These are phyloP conservation scores for Hemileccinum rubropunctum DNA, from an alignment of 768 basidiomycete species.

Conservation along the genomic window DNA sequence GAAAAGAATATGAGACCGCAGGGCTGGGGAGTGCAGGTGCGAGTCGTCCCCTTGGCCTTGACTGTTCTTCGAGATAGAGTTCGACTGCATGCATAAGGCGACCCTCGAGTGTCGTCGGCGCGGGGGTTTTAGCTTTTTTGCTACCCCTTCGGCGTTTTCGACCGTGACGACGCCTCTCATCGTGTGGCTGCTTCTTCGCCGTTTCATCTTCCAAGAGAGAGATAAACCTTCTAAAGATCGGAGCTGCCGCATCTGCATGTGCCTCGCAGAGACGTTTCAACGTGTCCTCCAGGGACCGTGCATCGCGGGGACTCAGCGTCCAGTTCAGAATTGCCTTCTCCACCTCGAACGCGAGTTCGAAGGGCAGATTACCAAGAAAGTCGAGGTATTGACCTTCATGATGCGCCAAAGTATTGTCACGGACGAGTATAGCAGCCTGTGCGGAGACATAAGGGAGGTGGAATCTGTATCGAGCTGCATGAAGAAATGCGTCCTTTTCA, in stretches of 20 bases:
- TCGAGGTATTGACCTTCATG: slow-evolving; percentile 13
- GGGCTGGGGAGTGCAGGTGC: slow-evolving; percentile 16
- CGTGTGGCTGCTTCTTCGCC: not conserved
- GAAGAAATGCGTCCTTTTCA: slow-evolving; percentile 30
- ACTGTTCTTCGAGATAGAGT: slow-evolving; percentile 23
- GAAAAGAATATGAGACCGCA: slow-evolving; percentile 33
- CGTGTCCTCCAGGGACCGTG: slow-evolving; percentile 15
- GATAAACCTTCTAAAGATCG: slow-evolving; percentile 25
- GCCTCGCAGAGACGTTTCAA: slow-evolving; percentile 20
- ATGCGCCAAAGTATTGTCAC: slow-evolving; percentile 11
- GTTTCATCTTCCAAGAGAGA: slow-evolving; percentile 19
- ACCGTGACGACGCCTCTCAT: not conserved
- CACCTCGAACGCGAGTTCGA: slow-evolving; percentile 37
- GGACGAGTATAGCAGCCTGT: slow-evolving; percentile 14
- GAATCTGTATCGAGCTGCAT: slow-evolving; percentile 21
- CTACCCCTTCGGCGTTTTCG: not conserved
- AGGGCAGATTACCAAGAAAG: slow-evolving; percentile 27
- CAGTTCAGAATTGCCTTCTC: slow-evolving; percentile 36
- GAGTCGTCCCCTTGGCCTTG: slow-evolving; percentile 24
- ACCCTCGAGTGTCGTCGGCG: slow-evolving; percentile 8
- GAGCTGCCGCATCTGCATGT: slow-evolving; percentile 13
- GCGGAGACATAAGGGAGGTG: slow-evolving; percentile 11
- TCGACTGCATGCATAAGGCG: slow-evolving; percentile 17
- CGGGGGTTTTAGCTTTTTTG: no score
- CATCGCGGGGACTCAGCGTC: slow-evolving; percentile 24